These are phyloP conservation scores for Pseudocercospora eumusae DNA, from an alignment of 2,329 filamentous ascomycete genomes.

Conservation along the genomic window DNA sequence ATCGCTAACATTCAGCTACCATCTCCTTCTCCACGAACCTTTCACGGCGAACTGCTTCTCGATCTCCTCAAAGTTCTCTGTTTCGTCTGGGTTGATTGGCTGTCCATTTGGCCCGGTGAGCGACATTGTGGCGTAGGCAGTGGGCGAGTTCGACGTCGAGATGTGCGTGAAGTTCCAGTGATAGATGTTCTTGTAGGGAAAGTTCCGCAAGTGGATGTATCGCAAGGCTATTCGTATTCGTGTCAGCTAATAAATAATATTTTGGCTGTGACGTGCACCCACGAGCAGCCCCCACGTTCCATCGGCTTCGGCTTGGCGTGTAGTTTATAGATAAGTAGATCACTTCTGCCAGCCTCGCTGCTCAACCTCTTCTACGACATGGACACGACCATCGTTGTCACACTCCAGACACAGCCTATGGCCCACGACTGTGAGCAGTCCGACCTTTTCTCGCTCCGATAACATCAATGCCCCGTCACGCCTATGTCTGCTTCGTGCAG, in stretches of 20 bases:
- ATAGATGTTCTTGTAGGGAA: background rate
- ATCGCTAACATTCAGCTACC: background rate
- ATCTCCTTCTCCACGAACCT: conserved; percentile 53
- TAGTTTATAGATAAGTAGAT: no score
- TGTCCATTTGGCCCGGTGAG: conserved; percentile 29
- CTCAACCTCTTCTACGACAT: background rate
- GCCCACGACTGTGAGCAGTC: background rate
- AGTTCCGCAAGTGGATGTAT: background rate
- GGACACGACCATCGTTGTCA: background rate
- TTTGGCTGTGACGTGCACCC: background rate
- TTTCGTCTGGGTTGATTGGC: conserved; percentile 55
- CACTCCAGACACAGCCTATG: background rate
- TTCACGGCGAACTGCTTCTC: conserved; percentile 99
- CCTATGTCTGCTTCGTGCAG: background rate
- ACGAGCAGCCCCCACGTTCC: background rate
- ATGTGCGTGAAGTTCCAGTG: background rate
- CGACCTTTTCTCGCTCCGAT: background rate
- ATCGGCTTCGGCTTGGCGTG: background rate
- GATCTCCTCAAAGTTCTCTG: conserved; percentile 69
- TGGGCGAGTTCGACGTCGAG: background rate
- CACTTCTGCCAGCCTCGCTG: background rate
- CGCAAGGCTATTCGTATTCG: background rate
- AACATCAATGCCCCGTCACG: background rate
- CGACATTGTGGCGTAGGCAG: conserved; percentile 26
- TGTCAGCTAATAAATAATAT: background rate